Evolutionary conservation across 257 asterid genomes (phyloP), one percentile per base, ranked within the genome.

Genomic region (Paraleonurus japonicus): DNA sequence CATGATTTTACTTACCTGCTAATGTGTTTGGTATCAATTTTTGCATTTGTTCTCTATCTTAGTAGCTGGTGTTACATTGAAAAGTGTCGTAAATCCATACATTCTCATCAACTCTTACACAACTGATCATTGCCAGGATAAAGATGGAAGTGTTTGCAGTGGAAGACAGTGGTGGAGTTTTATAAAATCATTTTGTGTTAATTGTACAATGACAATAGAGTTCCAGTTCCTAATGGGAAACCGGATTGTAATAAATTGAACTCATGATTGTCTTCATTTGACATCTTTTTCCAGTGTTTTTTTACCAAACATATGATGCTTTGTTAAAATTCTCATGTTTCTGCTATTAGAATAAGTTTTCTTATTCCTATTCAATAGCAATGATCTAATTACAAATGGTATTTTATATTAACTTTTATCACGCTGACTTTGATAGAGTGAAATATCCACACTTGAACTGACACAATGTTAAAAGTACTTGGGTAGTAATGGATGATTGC

Each of bases 71-170:
- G 12, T 43, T 10, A 33, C 58, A 27, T 48, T 24, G 26, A 27
- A 13, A n/a, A 39, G 15, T 37, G 22, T 1, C 12, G n/a, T n/a
- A n/a, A n/a, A n/a, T n/a, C n/a, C n/a, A n/a, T n/a, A n/a, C 20
- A 9, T 53, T 53, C 45, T 62, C 48, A 27, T 53, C 12, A 59
- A 32, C 58, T 30, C 7, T 43, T 60, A 32, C 67, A 57, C 11
- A 17, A 27, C 54, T 76, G 32, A 3, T 58, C 47, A 23, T 65
- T 67, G 35, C 22, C 80, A 80, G 81, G 85, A 65, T 72, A 67
- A 72, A 69, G 77, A 63, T 80, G 75, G 76, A 73, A 63, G 65
- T 48, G 60, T 72, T 76, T 62, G 70, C 76, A 12, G 74, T 48
- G 28, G 71, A 61, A n/a, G 71, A 47, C 22, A 39, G 77, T 58